Percentiles rank a stretch among this genome's conserved stretches.
phyloP scores from a whole-genome alignment of 306 rosid species.

The Cicer bijugum region DNA sequence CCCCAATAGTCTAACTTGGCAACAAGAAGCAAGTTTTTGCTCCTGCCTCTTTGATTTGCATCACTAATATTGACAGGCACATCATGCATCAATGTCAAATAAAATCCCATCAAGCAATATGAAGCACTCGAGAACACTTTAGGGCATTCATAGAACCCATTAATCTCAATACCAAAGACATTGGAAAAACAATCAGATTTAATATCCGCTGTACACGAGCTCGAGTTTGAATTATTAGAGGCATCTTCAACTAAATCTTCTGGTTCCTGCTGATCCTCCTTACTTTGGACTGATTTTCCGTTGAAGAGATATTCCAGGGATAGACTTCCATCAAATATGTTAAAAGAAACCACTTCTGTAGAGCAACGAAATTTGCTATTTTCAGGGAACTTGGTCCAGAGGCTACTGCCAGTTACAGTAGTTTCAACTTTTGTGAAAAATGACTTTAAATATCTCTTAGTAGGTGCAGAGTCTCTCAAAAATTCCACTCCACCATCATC shows the following conservation, averaged over 20 bases:
- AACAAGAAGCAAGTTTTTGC: conserved; percentile 67
- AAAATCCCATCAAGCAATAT: conserved; percentile 67
- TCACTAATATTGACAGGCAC: conserved; percentile 46
- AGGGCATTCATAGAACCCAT: conserved; percentile 64
- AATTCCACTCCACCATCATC: conserved; percentile 49
- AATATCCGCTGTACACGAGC: conserved; percentile 45
- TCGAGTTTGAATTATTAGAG: conserved; percentile 44
- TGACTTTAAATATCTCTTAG: conserved; percentile 72
- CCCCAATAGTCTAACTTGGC: conserved; percentile 65
- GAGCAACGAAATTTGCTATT: conserved; percentile 70
- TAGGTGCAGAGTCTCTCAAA: conserved; percentile 42
- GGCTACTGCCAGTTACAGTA: conserved; percentile 55
- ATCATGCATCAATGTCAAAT: conserved; percentile 56
- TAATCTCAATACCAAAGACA: conserved; percentile 63
- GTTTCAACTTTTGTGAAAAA: conserved; percentile 69
- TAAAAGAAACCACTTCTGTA: conserved; percentile 80
- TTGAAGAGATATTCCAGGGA: conserved; percentile 50
- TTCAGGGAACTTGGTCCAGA: conserved; percentile 71
- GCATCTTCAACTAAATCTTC: conserved; percentile 46
- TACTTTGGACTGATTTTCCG: conserved; percentile 44
- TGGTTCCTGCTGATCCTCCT: conserved; percentile 51
- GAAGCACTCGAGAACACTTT: conserved; percentile 83
- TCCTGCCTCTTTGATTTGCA: conserved; percentile 50
- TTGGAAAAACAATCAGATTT: conserved; percentile 57
- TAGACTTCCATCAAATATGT: conserved; percentile 64